Percentiles rank a stretch among this genome's conserved stretches.
Evolutionary conservation across 768 basidiomycete genomes (phyloP).

Genomic region (Exidia glandulosa): DNA sequence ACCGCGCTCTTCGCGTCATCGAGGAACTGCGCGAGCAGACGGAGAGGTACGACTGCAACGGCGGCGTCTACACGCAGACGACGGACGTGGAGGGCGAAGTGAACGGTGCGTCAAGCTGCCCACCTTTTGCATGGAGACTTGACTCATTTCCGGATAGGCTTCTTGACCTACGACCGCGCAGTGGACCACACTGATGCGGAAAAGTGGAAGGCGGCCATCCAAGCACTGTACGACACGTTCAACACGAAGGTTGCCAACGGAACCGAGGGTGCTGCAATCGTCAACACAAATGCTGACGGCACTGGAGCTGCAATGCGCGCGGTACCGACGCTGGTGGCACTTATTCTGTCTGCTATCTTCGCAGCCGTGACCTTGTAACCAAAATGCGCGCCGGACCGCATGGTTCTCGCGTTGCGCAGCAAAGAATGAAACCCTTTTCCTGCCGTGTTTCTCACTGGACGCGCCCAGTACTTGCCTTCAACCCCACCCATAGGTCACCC

Average conservation of each 20-base stretch:
- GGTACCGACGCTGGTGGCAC: too few species aligned
- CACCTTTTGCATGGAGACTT: neutral
- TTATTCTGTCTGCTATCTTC: too few species aligned
- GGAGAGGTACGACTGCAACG: neutral
- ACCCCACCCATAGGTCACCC: too few species aligned
- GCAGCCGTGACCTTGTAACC: too few species aligned
- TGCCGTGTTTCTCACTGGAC: too few species aligned
- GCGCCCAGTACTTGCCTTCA: too few species aligned
- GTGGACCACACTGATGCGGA: neutral
- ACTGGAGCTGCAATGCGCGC: too few species aligned
- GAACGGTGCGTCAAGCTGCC: neutral
- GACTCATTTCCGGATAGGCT: neutral
- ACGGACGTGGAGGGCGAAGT: constrained; percentile 1
- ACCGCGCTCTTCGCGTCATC: neutral
- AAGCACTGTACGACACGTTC: neutral
- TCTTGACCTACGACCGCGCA: neutral
- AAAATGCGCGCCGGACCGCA: too few species aligned
- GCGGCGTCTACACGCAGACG: neutral
- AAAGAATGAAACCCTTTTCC: too few species aligned
- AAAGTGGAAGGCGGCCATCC: neutral
- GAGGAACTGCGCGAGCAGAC: constrained; percentile 1
- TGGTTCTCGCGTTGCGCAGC: too few species aligned
- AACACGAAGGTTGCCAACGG: neutral
- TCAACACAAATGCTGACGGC: too few species aligned
- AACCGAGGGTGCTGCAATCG: neutral